Conservation (phyloP, 768 basidiomycete genomes). For the Inosperma sp. region DNA sequence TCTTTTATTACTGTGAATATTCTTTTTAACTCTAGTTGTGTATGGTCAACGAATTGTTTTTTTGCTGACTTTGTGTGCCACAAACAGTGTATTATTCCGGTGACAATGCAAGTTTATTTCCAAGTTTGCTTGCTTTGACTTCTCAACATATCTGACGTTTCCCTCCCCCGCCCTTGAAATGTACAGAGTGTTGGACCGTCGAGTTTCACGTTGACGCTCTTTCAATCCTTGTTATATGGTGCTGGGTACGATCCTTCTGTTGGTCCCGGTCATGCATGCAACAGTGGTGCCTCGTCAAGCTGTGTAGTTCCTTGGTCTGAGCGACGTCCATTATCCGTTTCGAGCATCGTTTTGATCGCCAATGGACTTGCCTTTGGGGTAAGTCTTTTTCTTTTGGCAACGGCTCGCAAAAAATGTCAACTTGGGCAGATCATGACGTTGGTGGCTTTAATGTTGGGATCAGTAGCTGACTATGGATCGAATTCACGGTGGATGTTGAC, state of each 20-base stretch:
- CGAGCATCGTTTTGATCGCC: slow-evolving; percentile 72
- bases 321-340: slow-evolving; percentile 67
- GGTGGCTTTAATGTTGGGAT: slow-evolving; percentile 75
- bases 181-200: slow-evolving; percentile 64
- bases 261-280: slow-evolving; percentile 69
- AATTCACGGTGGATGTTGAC: slow-evolving; percentile 81
- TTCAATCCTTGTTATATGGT: slow-evolving; percentile 63
- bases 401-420: neutral
- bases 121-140: too few relatives aligned
- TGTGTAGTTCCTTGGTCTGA: slow-evolving; percentile 76
- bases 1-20: slow-evolving; percentile 70
- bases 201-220: slow-evolving; percentile 65
- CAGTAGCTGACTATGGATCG: slow-evolving; percentile 66
- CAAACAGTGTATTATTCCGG: slow-evolving; percentile 75
- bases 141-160: neutral
- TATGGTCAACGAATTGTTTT: neutral
- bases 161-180: neutral
- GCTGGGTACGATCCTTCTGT: slow-evolving; percentile 67
- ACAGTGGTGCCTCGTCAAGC: slow-evolving; percentile 52
- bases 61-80: too few relatives aligned
- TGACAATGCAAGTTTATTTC: slow-evolving; percentile 62
- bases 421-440: slow-evolving; percentile 62
- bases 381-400: slow-evolving; percentile 20
- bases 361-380: slow-evolving; percentile 75
- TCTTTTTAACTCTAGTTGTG: neutral